phyloP scores from a whole-genome alignment of 768 basidiomycete species.

The Gymnopilus dilepis region DNA sequence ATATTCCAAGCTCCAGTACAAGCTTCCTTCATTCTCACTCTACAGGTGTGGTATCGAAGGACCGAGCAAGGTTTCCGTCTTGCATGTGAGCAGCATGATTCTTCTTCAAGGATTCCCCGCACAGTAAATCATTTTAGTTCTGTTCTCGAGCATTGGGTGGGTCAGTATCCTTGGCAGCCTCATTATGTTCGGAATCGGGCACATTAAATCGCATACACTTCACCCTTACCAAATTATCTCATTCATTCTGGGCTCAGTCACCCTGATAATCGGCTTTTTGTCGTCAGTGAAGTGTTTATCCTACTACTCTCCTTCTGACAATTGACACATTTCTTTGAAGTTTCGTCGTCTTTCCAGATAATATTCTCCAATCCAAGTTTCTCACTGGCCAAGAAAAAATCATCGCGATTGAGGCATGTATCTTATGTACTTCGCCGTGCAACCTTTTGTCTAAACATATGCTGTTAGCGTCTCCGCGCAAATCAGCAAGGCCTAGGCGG shows the following conservation, averaged over 20 bases:
- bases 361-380: slow-evolving; percentile 36
- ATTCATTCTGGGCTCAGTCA: slow-evolving; percentile 34
- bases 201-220: slow-evolving; percentile 31
- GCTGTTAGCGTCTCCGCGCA: slow-evolving; percentile 35
- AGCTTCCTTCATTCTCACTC: slow-evolving; percentile 35
- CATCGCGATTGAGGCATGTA: slow-evolving; percentile 34
- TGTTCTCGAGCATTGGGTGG: slow-evolving; percentile 38
- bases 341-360: slow-evolving; percentile 39
- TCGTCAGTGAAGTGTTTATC: slow-evolving; percentile 22
- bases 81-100: slow-evolving; percentile 28
- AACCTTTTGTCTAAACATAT: background rate
- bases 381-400: slow-evolving; percentile 35
- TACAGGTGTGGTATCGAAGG: slow-evolving; percentile 41
- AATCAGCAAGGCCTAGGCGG: slow-evolving; percentile 41
- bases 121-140: slow-evolving; percentile 24
- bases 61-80: slow-evolving; percentile 40
- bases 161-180: slow-evolving; percentile 42
- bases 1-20: slow-evolving; percentile 38
- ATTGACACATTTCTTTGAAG: slow-evolving; percentile 16
- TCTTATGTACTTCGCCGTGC: background rate
- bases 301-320: background rate
- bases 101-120: background rate
- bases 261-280: slow-evolving; percentile 30
- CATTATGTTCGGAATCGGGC: slow-evolving; percentile 40
- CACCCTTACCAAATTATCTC: slow-evolving; percentile 38